Evolutionary conservation across 305 asterid species (phyloP), one percentile per base, ranked within the genome.

Genomic region (Salvia sclarea): DNA sequence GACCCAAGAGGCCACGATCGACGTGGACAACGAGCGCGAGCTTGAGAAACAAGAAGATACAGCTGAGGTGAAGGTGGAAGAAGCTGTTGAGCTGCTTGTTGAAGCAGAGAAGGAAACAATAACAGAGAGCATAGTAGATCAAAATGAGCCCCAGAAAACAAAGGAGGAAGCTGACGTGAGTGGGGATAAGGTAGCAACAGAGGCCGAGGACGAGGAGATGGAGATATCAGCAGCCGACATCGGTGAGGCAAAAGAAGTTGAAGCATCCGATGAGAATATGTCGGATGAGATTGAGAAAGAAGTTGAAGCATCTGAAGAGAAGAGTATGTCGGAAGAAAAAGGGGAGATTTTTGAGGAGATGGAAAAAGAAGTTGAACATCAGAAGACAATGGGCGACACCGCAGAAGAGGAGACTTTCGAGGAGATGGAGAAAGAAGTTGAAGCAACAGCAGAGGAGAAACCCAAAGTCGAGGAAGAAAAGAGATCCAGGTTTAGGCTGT

Each of bases 41-140:
- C 22, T 57, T 0, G 79, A 41, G 62, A 61, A 66, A 66, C 66
- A 53, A 40, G 79, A 71, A 55, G 81, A 66, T 33, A 68, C 58
- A 18, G 25, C 53, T 13, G 68, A 75, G 61, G 68, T 53, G 10
- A 69, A 65, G 14, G 44, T 66, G 33, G 24, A 57, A 47, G 71
- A 70, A 33, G 43, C 30, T 40, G n/a, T 10, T 2, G 71, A 49
- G 6, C 60, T 60, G n/a, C 53, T 33, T 1, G 61, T 17, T 20
- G 57, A 73, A 10, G 14, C 14, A 2, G 33, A 24, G 37, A 53
- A 25, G 14, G 38, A 54, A 25, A 6, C 37, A 12, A 0, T 5
- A 0, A 3, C n/a, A 6, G 60, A 11, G 13, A 9, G 11, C 59
- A 17, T 24, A 1, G 5, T n/a, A n/a, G n/a, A n/a, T n/a, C n/a